Base-by-base conservation (phyloP, 2,329 filamentous ascomycete species). In the Calycina marina region DNA sequence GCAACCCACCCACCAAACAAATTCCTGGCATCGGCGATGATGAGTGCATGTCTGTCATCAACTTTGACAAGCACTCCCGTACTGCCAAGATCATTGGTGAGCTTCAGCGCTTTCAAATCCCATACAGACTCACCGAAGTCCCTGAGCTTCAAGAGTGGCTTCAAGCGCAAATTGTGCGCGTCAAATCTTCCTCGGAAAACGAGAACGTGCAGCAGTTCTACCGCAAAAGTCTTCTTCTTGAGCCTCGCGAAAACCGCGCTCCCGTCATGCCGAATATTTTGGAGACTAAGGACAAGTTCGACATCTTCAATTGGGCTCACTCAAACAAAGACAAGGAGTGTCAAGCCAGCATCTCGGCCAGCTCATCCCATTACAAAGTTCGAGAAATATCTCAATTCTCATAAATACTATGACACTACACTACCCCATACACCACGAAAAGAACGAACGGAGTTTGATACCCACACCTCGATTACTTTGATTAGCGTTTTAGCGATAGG, bases 11-110 rank as follows among this genome's bases (percentile, higher is more conserved):
- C 4, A 86, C 78, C 2, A 83, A 88, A 48, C 77, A 78, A 47
- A 69, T 93, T 13, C 71, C 72, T 0, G 63, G 58, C 41, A 47
- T 54, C n/a, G 56, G 59, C 20, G 61, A 63, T 5, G 62, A 64
- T 10, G 71, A 80, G n/a, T 69, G 73, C 15, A 67, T 83, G 47
- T 73, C 75, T 0, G 82, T 96, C 18, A 84, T 98, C 65, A 98
- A 98, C 58, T 96, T 94, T 48, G 88, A 96, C 63, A 96, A 96
- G 60, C 85, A 96, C 54, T 80, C 76, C 47, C 83, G 85, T 45
- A 96, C 86, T 3, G 86, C 88, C 28, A 90, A 86, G 57, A 92
- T 96, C 51, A 93, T 98, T 47, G 82, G 83, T 41, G 88, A 96
- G 47, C 69, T 98, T 5, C 90, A 98, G 55, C 77, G 86, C 12